Percentiles rank a stretch among this genome's conserved stretches.
phyloP scores from a whole-genome alignment of 768 basidiomycete species.

The Suillus luteus region DNA sequence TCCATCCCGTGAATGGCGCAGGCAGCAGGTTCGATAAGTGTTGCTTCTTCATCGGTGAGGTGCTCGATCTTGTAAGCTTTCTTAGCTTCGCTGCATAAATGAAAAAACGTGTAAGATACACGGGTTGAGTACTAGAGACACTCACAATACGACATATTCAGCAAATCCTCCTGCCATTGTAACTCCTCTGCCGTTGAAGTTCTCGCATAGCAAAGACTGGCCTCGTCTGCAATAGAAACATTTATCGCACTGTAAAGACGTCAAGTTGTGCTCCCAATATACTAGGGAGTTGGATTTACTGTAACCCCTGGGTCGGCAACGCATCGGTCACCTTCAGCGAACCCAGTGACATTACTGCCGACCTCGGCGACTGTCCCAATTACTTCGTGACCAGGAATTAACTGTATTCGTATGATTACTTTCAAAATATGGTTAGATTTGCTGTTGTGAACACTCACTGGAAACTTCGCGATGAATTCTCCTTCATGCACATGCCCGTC shows the following conservation, averaged over 20 bases:
- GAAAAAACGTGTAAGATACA: not conserved
- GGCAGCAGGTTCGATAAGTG: slow-evolving; percentile 43
- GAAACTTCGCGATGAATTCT: slow-evolving; percentile 68
- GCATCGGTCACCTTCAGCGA: slow-evolving; percentile 43
- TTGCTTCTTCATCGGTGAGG: slow-evolving; percentile 43
- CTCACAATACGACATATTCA: slow-evolving; percentile 43
- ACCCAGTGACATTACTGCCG: slow-evolving; percentile 45
- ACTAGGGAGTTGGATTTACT: slow-evolving; percentile 14
- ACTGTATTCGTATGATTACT: not conserved
- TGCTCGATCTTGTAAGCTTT: slow-evolving; percentile 44
- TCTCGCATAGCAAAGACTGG: slow-evolving; percentile 41
- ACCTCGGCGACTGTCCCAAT: slow-evolving; percentile 42
- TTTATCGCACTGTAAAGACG: slow-evolving; percentile 29
- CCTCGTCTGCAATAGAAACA: slow-evolving; percentile 44
- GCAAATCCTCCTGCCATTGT: slow-evolving; percentile 44
- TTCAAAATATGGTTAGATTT: slow-evolving; percentile 13
- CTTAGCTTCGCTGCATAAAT: slow-evolving; percentile 28
- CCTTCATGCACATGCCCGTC: slow-evolving; percentile 67
- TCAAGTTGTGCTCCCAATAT: not conserved
- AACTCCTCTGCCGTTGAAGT: slow-evolving; percentile 41
- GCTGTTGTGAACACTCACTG: slow-evolving; percentile 26
- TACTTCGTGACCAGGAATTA: slow-evolving; percentile 2
- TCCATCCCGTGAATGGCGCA: slow-evolving; percentile 49
- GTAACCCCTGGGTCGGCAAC: slow-evolving; percentile 45
- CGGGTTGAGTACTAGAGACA: not conserved